These are phyloP conservation scores for Tetrahymena malaccensis DNA, from an alignment of 73 alveolate genomes.

Conservation along the genomic window DNA sequence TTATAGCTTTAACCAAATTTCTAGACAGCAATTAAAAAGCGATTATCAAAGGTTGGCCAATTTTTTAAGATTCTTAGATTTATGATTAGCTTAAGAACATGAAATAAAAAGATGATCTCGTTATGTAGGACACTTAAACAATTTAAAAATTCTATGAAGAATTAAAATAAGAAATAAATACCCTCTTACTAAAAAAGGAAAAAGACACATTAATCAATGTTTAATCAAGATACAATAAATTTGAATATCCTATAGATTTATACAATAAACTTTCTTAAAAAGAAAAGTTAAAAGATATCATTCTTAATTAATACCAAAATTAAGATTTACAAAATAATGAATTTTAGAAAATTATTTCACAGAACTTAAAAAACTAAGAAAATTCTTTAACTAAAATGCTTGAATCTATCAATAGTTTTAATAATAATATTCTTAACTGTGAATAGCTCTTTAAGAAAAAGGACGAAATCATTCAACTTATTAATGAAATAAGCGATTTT, in stretches of 20 bases:
- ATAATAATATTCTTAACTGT: no score
- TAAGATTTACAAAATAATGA: not conserved
- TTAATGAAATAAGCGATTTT: no score
- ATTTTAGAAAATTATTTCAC: no score
- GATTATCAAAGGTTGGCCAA: not conserved
- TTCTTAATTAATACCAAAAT: not conserved
- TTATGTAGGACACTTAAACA: not conserved
- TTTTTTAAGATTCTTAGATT: not conserved
- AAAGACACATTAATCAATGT: not conserved
- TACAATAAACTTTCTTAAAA: not conserved
- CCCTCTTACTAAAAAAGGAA: not conserved
- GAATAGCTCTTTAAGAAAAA: no score
- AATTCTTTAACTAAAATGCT: not conserved
- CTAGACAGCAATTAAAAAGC: not conserved
- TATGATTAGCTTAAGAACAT: not conserved
- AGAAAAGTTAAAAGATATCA: not conserved
- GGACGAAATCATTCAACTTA: no score
- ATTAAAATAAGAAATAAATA: not conserved
- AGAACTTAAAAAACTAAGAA: no score
- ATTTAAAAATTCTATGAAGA: not conserved
- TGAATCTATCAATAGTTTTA: not conserved
- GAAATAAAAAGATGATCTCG: not conserved
- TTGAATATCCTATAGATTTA: not conserved
- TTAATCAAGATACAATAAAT: not conserved
- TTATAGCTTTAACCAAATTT: not conserved